These are phyloP conservation scores for Rhizopus sp. DNA, from an alignment of 371 early-diverging fungal genomes.

Conservation along the genomic window DNA sequence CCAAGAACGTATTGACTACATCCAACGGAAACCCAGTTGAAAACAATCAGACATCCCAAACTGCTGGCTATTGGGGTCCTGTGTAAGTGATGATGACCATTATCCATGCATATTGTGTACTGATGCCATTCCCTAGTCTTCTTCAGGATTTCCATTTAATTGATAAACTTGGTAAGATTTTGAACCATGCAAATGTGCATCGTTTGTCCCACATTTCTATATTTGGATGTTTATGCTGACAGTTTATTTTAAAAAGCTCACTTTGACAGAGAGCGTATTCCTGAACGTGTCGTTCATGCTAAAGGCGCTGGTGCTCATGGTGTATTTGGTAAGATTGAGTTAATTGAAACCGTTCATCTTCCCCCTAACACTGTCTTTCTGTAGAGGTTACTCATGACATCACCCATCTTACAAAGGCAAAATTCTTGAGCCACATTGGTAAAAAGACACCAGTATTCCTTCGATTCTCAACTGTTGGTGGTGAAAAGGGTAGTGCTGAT, in stretches of 20 bases:
- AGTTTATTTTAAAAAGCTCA: constrained; percentile 47
- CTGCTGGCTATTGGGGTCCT: constrained; percentile 60
- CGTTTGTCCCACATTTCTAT: constrained; percentile 7
- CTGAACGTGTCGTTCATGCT: constrained; percentile 55
- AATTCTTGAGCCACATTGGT: constrained; percentile 73
- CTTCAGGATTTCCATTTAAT: constrained; percentile 78
- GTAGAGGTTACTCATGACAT: constrained; percentile 77
- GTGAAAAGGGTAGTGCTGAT: constrained; percentile 76
- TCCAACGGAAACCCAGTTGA: constrained; percentile 71
- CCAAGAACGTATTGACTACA: constrained; percentile 41
- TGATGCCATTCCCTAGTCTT: constrained; percentile 13
- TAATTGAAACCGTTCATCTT: constrained; percentile 12
- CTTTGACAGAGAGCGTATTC: constrained; percentile 84
- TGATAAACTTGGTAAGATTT: constrained; percentile 62
- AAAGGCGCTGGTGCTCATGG: constrained; percentile 62
- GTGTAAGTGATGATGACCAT: constrained; percentile 21
- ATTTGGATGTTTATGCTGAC: constrained; percentile 13
- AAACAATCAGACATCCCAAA: constrained; percentile 68
- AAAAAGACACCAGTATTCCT: constrained; percentile 77
- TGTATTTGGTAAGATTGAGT: constrained; percentile 57
- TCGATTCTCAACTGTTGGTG: constrained; percentile 84
- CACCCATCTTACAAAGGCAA: constrained; percentile 69
- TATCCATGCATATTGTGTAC: not conserved
- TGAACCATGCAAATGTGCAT: not conserved
- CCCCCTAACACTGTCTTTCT: not conserved